Percentiles rank a stretch among this genome's conserved stretches.
phyloP scores from a whole-genome alignment of 2,329 filamentous ascomycete species.

The Nemania bipapillata region DNA sequence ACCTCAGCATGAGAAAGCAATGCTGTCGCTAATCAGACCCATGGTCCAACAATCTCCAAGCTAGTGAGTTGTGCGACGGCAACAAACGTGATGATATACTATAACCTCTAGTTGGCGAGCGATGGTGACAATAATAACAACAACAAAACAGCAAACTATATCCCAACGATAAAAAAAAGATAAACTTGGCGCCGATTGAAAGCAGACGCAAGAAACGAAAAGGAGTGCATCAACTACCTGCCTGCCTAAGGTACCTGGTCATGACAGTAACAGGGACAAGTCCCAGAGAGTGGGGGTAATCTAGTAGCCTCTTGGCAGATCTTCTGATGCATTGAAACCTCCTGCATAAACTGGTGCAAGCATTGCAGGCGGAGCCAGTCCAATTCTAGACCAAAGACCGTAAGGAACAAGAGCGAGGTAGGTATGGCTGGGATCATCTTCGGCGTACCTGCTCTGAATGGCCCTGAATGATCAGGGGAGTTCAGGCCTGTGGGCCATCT shows the following conservation, averaged over 20 bases:
- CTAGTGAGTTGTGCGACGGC: slow-evolving; percentile 23
- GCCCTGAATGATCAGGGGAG: not conserved
- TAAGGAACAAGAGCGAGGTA: slow-evolving; percentile 15
- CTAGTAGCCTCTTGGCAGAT: slow-evolving; percentile 48
- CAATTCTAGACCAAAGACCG: slow-evolving; percentile 21
- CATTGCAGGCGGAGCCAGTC: slow-evolving; percentile 30
- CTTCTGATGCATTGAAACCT: slow-evolving; percentile 37
- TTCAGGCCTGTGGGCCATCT: not conserved
- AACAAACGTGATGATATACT: slow-evolving; percentile 3
- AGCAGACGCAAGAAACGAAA: slow-evolving; percentile 41
- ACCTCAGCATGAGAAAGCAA: slow-evolving; percentile 27
- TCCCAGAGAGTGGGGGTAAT: slow-evolving; percentile 22
- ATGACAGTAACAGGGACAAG: slow-evolving; percentile 7
- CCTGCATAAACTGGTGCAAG: slow-evolving; percentile 41
- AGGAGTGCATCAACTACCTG: slow-evolving; percentile 37
- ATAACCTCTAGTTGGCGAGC: slow-evolving; percentile 1
- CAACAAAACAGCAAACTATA: not conserved
- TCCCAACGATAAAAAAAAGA: too few relatives aligned
- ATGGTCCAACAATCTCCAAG: slow-evolving; percentile 31
- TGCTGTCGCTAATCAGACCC: slow-evolving; percentile 36
- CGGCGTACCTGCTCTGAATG: slow-evolving; percentile 3
- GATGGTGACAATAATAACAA: not conserved
- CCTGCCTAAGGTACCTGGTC: slow-evolving; percentile 24
- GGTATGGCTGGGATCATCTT: slow-evolving; percentile 15
- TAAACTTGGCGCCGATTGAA: slow-evolving; percentile 23